These are phyloP conservation scores for Tulasnella sp. DNA, from an alignment of 768 basidiomycete genomes.

Conservation along the genomic window DNA sequence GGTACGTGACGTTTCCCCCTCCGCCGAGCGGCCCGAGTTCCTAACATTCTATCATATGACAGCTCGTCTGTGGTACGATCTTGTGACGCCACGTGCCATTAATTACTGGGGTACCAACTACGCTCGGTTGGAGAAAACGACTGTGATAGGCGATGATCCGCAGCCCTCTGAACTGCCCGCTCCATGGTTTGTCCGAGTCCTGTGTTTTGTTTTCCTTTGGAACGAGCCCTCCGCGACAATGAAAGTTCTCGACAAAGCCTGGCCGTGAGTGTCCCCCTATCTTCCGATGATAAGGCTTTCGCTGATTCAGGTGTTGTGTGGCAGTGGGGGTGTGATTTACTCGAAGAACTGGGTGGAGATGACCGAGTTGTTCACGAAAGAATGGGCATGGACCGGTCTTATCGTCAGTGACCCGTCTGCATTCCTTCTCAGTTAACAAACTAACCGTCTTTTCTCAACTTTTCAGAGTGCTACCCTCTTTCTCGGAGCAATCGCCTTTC, in stretches of 20 bases:
- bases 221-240: constrained; percentile 15
- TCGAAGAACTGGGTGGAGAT: not conserved
- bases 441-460: not conserved
- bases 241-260: not conserved
- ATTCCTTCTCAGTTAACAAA: not conserved
- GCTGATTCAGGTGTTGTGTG: not conserved
- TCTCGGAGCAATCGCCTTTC: not conserved
- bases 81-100: not conserved
- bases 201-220: constrained; percentile 2
- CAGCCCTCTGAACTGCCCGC: not conserved
- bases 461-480: not conserved
- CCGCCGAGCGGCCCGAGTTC: too few species aligned
- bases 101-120: constrained; percentile 18
- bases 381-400: not conserved
- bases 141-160: not conserved
- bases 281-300: not conserved
- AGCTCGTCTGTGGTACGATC: constrained; percentile 20
- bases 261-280: not conserved
- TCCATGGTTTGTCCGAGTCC: not conserved
- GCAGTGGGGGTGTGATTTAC: constrained; percentile 8
- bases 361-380: not conserved
- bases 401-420: not conserved
- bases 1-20: not conserved
- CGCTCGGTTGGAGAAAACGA: constrained; percentile 9
- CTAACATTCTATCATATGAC: not conserved